Conservation (phyloP, 352 stramenopile genomes). For the Plasmopara muralis region DNA sequence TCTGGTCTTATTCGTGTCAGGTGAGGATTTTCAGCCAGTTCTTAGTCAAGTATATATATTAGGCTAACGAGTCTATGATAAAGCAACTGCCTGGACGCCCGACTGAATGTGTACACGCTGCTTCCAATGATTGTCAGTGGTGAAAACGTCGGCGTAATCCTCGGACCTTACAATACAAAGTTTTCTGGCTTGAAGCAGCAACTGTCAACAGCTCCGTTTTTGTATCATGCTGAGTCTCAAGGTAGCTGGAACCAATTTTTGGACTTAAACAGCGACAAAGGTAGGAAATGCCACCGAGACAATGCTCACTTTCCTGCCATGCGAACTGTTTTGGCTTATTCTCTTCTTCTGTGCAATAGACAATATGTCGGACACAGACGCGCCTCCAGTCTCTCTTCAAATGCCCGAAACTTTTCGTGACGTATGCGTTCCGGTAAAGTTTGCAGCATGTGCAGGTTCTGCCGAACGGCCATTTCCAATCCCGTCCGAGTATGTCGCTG, state of each 20-base stretch:
- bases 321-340: not conserved
- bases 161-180: constrained; percentile 95
- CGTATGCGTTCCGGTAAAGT: constrained; percentile 66
- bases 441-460: constrained; percentile 20
- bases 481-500: constrained; percentile 56
- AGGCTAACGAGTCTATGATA: not conserved
- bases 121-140: constrained; percentile 89
- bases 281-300: constrained; percentile 12
- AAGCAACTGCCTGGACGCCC: constrained; percentile 93
- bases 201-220: constrained; percentile 40
- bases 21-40: constrained; percentile 20
- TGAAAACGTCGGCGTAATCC: constrained; percentile 92
- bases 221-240: constrained; percentile 36
- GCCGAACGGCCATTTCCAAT: constrained; percentile 73
- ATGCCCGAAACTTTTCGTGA: constrained; percentile 52
- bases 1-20: constrained; percentile 84
- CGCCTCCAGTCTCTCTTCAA: constrained; percentile 53
- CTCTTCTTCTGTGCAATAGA: constrained; percentile 15
- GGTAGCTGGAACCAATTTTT: constrained; percentile 64
- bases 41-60: not conserved
- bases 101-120: constrained; percentile 89
- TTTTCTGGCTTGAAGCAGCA: constrained; percentile 88
- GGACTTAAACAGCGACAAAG: constrained; percentile 62
- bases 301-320: not conserved
- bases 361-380: constrained; percentile 38